These are phyloP conservation scores for Aspergillus fructus DNA, from an alignment of 2,329 filamentous ascomycete species.

Conservation along the genomic window DNA sequence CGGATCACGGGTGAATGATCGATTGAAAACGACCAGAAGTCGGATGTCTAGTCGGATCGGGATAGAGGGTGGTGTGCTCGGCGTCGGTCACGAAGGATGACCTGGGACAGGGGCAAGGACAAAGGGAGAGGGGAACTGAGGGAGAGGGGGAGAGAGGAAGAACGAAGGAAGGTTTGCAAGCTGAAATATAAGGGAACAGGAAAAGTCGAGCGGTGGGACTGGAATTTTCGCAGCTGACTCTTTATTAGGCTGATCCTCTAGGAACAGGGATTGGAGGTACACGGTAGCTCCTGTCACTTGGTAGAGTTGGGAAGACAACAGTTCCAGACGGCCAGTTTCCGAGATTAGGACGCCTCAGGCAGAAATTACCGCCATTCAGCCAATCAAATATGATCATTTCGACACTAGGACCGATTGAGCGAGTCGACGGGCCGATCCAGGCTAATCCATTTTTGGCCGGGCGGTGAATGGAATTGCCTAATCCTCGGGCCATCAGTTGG, in stretches of 20 bases:
- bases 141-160: neutral
- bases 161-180: neutral
- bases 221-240: slow-evolving; percentile 7
- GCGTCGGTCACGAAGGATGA: neutral
- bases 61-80: neutral
- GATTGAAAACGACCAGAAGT: slow-evolving; percentile 11
- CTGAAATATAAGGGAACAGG: slow-evolving; percentile 1
- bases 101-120: slow-evolving; percentile 9
- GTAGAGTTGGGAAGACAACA: neutral
- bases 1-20: slow-evolving; percentile 20
- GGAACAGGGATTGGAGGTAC: slow-evolving; percentile 9
- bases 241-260: neutral
- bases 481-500: slow-evolving; percentile 20
- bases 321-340: too few relatives aligned
- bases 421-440: neutral
- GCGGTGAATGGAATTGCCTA: slow-evolving; percentile 6
- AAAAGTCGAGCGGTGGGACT: slow-evolving; percentile 11
- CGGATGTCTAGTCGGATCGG: slow-evolving; percentile 8
- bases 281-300: slow-evolving; percentile 13
- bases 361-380: neutral
- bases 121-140: neutral
- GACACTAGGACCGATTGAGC: slow-evolving; percentile 1
- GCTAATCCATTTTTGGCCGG: slow-evolving; percentile 9
- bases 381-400: neutral
- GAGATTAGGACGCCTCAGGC: too few relatives aligned